Conservation (phyloP, 768 basidiomycete genomes). For the Tephrocybe sp. region DNA sequence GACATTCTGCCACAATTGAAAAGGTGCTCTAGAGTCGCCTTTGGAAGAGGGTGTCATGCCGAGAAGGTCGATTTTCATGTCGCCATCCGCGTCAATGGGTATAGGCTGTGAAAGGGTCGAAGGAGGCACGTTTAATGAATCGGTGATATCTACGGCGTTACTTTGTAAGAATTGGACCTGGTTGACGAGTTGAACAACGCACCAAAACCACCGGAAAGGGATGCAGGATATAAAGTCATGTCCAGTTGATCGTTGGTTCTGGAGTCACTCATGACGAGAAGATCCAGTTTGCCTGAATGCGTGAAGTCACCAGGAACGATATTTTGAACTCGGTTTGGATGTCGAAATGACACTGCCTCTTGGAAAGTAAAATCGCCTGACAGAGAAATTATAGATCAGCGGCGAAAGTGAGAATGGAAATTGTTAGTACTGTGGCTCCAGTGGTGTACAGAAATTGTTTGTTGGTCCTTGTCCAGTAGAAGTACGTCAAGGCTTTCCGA, state of each 20-base stretch:
- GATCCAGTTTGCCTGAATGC: conserved; percentile 85
- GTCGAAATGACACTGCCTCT: conserved; percentile 48
- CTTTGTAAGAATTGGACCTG: not conserved
- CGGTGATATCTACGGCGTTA: conserved; percentile 32
- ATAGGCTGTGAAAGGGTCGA: conserved; percentile 81
- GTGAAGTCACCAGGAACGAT: conserved; percentile 93
- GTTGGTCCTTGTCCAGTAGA: conserved; percentile 70
- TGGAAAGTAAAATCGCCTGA: conserved; percentile 59
- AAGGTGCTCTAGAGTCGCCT: conserved; percentile 30
- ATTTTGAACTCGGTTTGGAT: conserved; percentile 63
- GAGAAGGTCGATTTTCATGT: conserved; percentile 86
- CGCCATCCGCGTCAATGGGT: conserved; percentile 81
- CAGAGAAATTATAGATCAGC: conserved; percentile 4
- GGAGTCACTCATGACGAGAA: conserved; percentile 81
- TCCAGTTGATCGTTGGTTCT: conserved; percentile 48
- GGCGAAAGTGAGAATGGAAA: not conserved
- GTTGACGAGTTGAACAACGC: conserved; percentile 17
- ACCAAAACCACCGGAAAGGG: conserved; percentile 67
- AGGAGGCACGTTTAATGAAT: conserved; percentile 52
- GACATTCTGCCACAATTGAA: conserved; percentile 79
- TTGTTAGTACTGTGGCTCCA: conserved; percentile 74
- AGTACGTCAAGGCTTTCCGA: conserved; percentile 72
- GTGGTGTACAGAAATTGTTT: conserved; percentile 68
- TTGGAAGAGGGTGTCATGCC: conserved; percentile 52
- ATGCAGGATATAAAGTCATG: conserved; percentile 69